Percentiles rank a stretch among this genome's conserved stretches.
Conservation (phyloP, 2,329 filamentous ascomycete genomes). For the Pezicula rhizophila region DNA sequence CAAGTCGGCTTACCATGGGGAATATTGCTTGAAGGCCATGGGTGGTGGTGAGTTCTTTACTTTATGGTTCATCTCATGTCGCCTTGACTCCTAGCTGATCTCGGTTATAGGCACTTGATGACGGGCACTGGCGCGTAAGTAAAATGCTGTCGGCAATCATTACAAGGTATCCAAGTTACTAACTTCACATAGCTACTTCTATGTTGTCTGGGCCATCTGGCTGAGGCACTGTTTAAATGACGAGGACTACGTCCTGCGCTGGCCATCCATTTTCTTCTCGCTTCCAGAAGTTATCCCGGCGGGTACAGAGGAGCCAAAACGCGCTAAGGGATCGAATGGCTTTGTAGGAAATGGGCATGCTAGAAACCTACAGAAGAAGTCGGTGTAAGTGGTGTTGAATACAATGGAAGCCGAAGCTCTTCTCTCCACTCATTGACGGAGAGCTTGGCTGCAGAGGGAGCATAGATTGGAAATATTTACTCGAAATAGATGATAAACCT, state of each 20-base stretch:
- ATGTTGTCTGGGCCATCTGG: constrained; percentile 68
- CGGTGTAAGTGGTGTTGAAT: too few relatives aligned
- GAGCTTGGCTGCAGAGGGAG: too few relatives aligned
- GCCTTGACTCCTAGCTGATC: background rate
- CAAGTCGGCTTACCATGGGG: constrained; percentile 65
- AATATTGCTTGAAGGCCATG: constrained; percentile 64
- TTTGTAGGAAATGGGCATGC: background rate
- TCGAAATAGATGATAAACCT: too few relatives aligned
- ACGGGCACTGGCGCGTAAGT: constrained; percentile 55
- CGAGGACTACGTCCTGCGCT: constrained; percentile 57
- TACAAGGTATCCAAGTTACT: background rate
- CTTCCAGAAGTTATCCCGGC: constrained; percentile 28
- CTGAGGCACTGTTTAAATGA: constrained; percentile 63
- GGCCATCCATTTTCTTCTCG: constrained; percentile 50
- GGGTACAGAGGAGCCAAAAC: background rate
- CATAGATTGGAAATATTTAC: too few relatives aligned
- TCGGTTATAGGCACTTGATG: constrained; percentile 53
- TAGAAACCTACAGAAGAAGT: background rate
- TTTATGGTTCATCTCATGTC: background rate
- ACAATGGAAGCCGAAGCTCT: too few relatives aligned
- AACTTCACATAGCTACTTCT: constrained; percentile 43
- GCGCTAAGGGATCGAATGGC: background rate
- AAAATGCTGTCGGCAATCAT: background rate
- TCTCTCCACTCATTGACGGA: too few relatives aligned
- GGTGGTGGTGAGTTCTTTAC: constrained; percentile 54